Evolutionary conservation across 495 filamentous ascomycete genomes (phyloP), one percentile per base, ranked within the genome.

Genomic region (Annulohypoxylon stygium): DNA sequence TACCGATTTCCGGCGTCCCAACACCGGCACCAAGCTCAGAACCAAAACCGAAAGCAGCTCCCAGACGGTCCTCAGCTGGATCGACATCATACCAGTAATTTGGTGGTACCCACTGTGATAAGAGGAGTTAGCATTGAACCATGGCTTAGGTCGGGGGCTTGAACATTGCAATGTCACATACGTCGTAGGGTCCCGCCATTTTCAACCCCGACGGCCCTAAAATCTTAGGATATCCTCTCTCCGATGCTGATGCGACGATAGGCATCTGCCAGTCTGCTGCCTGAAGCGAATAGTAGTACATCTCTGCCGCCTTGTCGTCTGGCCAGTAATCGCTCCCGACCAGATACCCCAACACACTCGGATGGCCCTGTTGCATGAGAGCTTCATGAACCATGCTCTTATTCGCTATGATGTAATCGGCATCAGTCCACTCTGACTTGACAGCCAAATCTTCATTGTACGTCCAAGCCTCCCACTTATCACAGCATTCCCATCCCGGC

Each of bases 181-280:
- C 88, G 78, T 91, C 90, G 70, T 92, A 92, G 0, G 90, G 90
- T 0, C 90, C 90, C 0, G 87, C 85, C 89, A 91, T 91, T 70
- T 90, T 90, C 83, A 92, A 84, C 0, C 89, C 89, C 0, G 86
- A 86, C 0, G 87, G 85, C 0, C 86, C 87, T 0, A 90, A 81
- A 12, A 79, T 70, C 7, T 82, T 47, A 0, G 89, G 86, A 60
- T 80, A 88, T 0, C 88, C 88, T 9, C 84, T 81, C 67, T 86
- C 86, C 25, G 84, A 83, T 2, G 90, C 90, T 0, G 89, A 90
- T 16, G 84, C 82, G 14, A 91, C 81, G 18, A 91, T 79, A 0
- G 90, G 89, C 14, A 79, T 82, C 11, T 85, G 75, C 88, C 88
- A 92, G 70, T 89, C 86, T 55, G 83, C 83, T 4, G 73, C 76